phyloP scores from a whole-genome alignment of 139 green algal genomes.

The Auxenochlorella pyrenoidosa region DNA sequence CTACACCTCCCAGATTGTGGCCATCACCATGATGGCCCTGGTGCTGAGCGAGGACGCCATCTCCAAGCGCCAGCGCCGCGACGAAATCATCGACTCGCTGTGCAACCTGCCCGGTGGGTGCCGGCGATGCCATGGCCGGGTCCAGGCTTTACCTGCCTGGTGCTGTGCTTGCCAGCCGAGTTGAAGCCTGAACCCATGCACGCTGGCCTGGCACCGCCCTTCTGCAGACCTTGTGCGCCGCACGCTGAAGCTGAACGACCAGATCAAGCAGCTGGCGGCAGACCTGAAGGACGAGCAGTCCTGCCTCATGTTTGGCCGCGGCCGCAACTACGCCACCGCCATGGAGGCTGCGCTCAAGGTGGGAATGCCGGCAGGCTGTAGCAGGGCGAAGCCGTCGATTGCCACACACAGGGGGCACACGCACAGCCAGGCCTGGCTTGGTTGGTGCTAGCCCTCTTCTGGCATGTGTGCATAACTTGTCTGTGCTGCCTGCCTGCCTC shows the following conservation, averaged over 20 bases:
- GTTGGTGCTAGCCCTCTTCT: too few relatives aligned
- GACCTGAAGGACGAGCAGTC: slow-evolving; percentile 67
- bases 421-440: too few relatives aligned
- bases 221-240: slow-evolving; percentile 31
- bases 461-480: too few relatives aligned
- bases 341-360: slow-evolving; percentile 74
- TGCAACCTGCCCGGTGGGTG: slow-evolving; percentile 60
- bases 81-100: slow-evolving; percentile 75
- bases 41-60: slow-evolving; percentile 73
- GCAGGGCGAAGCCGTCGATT: too few relatives aligned
- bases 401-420: too few relatives aligned
- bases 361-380: neutral
- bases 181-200: too few relatives aligned
- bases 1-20: slow-evolving; percentile 71
- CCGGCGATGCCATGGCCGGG: too few relatives aligned
- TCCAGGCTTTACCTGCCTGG: too few relatives aligned
- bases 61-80: slow-evolving; percentile 47
- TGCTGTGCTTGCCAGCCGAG: too few relatives aligned
- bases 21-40: slow-evolving; percentile 76
- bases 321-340: slow-evolving; percentile 82
- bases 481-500: too few relatives aligned
- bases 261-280: slow-evolving; percentile 66
- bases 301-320: slow-evolving; percentile 71
- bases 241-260: slow-evolving; percentile 60
- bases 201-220: neutral